phyloP scores from a whole-genome alignment of 2,329 filamentous ascomycete genomes.

The Stenocarpella maydis region DNA sequence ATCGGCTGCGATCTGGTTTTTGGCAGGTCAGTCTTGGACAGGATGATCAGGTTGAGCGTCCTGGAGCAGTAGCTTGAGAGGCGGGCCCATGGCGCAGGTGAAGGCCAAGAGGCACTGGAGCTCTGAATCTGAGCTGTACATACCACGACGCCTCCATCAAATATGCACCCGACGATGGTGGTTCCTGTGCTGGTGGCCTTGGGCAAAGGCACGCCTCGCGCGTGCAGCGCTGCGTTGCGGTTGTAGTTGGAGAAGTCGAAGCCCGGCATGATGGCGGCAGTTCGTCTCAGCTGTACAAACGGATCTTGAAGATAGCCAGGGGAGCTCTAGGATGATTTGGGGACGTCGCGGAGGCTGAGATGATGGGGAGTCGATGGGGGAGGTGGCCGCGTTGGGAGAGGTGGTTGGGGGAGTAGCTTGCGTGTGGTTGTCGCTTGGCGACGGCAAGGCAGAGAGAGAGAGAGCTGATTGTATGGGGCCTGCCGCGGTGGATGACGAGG shows the following conservation, averaged over 20 bases:
- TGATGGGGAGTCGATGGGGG: constrained; percentile 7
- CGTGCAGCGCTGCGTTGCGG: constrained; percentile 95
- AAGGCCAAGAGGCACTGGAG: not conserved
- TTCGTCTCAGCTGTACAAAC: constrained; percentile 4
- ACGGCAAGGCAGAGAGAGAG: constrained; percentile 38
- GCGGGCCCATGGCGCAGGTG: not conserved
- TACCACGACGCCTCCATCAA: constrained; percentile 93
- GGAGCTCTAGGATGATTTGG: not conserved
- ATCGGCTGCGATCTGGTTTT: constrained; percentile 88
- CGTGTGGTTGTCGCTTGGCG: constrained; percentile 32
- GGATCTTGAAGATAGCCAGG: not conserved
- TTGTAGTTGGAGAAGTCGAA: constrained; percentile 99
- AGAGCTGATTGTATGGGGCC: constrained; percentile 46
- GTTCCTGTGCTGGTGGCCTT: constrained; percentile 99
- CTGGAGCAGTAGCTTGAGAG: not conserved
- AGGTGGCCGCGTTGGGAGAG: not conserved
- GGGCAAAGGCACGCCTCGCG: constrained; percentile 90
- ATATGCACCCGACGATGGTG: constrained; percentile 98
- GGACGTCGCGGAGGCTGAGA: constrained; percentile 4
- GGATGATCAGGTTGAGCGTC: not conserved
- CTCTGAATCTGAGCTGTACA: constrained; percentile 45
- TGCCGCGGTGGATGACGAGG: constrained; percentile 58
- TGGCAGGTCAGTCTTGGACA: not conserved
- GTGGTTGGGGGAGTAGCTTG: constrained; percentile 31
- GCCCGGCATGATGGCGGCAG: constrained; percentile 77